These are phyloP conservation scores for Colletotrichum theobromicola DNA, from an alignment of 2,329 filamentous ascomycete genomes.

Conservation along the genomic window DNA sequence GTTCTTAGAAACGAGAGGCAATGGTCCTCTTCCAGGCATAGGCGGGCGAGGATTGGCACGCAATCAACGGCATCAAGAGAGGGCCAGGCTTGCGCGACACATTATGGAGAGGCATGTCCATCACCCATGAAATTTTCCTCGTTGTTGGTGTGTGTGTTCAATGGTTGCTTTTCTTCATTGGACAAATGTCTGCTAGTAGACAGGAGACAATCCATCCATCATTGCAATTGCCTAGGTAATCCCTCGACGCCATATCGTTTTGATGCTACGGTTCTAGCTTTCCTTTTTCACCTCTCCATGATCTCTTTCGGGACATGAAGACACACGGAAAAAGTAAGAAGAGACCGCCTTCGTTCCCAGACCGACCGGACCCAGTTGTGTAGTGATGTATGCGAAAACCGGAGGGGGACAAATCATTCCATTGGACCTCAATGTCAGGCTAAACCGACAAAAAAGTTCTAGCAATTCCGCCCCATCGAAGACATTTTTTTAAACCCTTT, in stretches of 20 bases:
- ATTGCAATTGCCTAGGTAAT: constrained; percentile 51
- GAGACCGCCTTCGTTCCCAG: neutral
- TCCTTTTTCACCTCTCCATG: neutral
- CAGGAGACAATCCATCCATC: constrained; percentile 24
- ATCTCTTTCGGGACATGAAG: neutral
- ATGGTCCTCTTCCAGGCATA: neutral
- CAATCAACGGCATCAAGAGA: neutral
- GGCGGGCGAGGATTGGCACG: neutral
- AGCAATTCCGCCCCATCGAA: constrained; percentile 10
- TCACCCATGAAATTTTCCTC: neutral
- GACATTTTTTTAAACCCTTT: neutral
- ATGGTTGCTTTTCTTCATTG: constrained; percentile 17
- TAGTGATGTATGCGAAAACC: neutral
- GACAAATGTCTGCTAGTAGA: constrained; percentile 28
- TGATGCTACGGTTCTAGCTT: neutral
- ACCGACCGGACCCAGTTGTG: constrained; percentile 5
- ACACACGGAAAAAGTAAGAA: neutral
- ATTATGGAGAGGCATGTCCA: neutral
- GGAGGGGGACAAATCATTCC: neutral
- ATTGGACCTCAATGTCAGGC: constrained; percentile 6
- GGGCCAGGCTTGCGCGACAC: neutral
- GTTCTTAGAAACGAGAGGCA: neutral
- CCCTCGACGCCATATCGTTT: constrained; percentile 59
- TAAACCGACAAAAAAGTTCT: constrained; percentile 20
- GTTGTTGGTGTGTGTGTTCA: constrained; percentile 20